Base-by-base conservation (phyloP, 495 filamentous ascomycete species). In the Apiosordaria backusii region DNA sequence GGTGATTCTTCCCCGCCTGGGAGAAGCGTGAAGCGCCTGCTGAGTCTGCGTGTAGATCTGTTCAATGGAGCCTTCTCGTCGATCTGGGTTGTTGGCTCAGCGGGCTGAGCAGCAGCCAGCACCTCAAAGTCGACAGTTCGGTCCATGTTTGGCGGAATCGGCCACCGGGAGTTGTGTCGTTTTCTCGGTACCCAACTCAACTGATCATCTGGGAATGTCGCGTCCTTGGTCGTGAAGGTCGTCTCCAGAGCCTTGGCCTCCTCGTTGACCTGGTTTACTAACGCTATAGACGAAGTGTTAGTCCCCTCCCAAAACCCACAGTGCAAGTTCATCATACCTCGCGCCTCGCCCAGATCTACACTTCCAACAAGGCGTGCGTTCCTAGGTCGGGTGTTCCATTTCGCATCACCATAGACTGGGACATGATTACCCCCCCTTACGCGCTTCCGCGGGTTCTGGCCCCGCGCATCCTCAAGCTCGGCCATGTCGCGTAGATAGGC, bases 101-200 rank as follows among this genome's bases (percentile, higher is more conserved):
- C 57, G 1, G 65, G 65, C 50, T 67, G 64, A 18, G 54, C 59
- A 9, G 65, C 59, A 5, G 57, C 4, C 7, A 69, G 70, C 0
- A 69, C 52, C 5, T 70, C 61, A 27, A 72, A 69, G 26, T 72
- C 67, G 35, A 71, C 69, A 23, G 66, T 64, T 0, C 70, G 71
- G 55, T 72, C 69, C 53, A 71, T 27, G 13, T 67, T 66, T 9
- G 71, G 71, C 57, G 71, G 64, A 35, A 77, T 70, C 10, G 75
- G 75, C 68, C 70, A 75, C 21, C 75, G 72, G 24, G 71, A 68
- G 59, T 72, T 76, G 67, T 77, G 71, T n/a, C 75, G 68, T 63
- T 77, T 77, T 40, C 71, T 68, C 3, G 75, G 75, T 9, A 77
- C 68, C 64, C 69, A 73, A 13, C 55, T 66, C 24, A 73, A 29